Evolutionary conservation across 495 filamentous ascomycete genomes (phyloP).

Genomic region (Podospora pseudopauciseta): DNA sequence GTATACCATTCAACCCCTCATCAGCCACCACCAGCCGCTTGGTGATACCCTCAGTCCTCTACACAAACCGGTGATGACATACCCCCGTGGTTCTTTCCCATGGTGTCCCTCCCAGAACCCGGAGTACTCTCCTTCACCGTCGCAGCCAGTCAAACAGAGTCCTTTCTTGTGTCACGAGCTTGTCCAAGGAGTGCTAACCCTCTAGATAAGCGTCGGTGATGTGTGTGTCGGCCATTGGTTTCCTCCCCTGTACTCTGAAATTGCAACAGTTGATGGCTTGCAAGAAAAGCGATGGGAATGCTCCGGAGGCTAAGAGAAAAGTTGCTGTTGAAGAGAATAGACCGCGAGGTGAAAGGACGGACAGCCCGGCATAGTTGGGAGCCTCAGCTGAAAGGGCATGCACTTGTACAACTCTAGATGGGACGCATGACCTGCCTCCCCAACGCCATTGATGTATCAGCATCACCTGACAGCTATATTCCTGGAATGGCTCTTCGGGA

Average conservation of each 20-base stretch:
- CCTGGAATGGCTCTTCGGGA: not conserved
- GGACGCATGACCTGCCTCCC: not conserved
- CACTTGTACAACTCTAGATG: not conserved
- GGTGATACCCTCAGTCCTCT: too few relatives aligned
- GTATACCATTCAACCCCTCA: too few relatives aligned
- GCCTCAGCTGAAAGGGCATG: not conserved
- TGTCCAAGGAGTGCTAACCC: too few relatives aligned
- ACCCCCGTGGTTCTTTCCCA: not conserved
- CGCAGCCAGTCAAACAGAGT: too few relatives aligned
- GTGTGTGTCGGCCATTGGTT: too few relatives aligned
- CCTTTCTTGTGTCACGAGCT: too few relatives aligned
- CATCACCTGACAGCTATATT: not conserved
- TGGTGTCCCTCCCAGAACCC: not conserved
- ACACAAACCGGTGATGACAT: too few relatives aligned
- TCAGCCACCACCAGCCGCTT: too few relatives aligned
- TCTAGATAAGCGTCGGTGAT: too few relatives aligned
- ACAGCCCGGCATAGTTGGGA: not conserved
- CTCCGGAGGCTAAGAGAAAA: too few relatives aligned
- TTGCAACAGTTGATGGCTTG: not conserved
- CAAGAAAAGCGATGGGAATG: not conserved
- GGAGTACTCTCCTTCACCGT: not conserved
- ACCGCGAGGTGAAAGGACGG: not conserved
- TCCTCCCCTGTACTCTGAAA: too few relatives aligned
- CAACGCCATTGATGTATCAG: not conserved
- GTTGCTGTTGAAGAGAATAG: not conserved